Conservation (phyloP, 371 early-diverging fungal species). For the Mortierella sp. region DNA sequence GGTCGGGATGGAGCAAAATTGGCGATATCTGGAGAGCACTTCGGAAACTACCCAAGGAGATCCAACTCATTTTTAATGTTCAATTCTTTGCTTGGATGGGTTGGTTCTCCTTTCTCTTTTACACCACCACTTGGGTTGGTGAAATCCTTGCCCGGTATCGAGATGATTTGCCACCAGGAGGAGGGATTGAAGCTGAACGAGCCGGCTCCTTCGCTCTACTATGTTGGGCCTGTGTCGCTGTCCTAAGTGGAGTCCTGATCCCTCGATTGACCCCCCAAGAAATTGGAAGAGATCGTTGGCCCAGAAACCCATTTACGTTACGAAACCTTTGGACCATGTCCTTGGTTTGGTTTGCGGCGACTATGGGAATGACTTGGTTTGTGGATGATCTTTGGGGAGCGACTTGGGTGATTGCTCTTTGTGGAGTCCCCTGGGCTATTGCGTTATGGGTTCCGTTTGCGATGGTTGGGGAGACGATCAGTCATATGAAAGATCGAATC, state of each 20-base stretch:
- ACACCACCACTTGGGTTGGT: conserved; percentile 69
- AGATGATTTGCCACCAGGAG: conserved; percentile 22
- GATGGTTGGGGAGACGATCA: conserved; percentile 77
- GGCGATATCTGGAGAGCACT: conserved; percentile 65
- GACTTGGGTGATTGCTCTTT: conserved; percentile 65
- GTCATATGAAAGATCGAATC: conserved; percentile 38
- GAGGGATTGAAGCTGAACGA: conserved; percentile 64
- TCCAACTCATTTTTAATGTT: conserved; percentile 74
- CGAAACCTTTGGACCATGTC: conserved; percentile 69
- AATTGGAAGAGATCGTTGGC: conserved; percentile 40
- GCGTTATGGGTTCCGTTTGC: conserved; percentile 85
- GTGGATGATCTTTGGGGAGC: conserved; percentile 63
- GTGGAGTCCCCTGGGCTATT: conserved; percentile 83
- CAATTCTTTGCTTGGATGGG: conserved; percentile 89
- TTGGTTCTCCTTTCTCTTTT: conserved; percentile 81
- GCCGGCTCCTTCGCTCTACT: conserved; percentile 81
- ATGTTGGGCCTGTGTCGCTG: conserved; percentile 71
- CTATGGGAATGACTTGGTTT: conserved; percentile 66
- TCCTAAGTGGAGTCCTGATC: conserved; percentile 65
- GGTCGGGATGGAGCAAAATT: conserved; percentile 60
- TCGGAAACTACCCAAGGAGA: conserved; percentile 62
- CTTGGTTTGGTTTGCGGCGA: conserved; percentile 64
- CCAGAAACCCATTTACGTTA: conserved; percentile 53
- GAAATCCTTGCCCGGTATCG: conserved; percentile 62
- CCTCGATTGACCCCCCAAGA: conserved; percentile 59